Evolutionary conservation across 768 basidiomycete species (phyloP).

Genomic region (Russula ochroleuca): DNA sequence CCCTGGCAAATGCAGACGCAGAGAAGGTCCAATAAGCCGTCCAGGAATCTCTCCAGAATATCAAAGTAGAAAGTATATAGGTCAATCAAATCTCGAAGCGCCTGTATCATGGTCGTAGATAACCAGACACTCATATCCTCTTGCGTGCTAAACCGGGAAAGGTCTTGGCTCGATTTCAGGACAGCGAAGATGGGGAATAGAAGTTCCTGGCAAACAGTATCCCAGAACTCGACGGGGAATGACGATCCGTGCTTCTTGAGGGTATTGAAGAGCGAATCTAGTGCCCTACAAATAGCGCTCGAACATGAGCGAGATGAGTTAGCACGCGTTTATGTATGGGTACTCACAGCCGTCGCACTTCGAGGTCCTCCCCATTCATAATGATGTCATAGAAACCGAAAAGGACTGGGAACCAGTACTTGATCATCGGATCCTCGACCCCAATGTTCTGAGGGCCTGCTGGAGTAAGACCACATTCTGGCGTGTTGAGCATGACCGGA

Average conservation of each 20-base stretch:
- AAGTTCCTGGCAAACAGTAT: slow-evolving; percentile 92
- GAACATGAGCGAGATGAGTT: neutral
- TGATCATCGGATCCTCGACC: slow-evolving; percentile 84
- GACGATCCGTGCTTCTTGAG: slow-evolving; percentile 83
- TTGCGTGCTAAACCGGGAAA: slow-evolving; percentile 90
- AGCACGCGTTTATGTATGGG: neutral
- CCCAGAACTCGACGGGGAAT: slow-evolving; percentile 94
- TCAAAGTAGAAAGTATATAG: slow-evolving; percentile 95
- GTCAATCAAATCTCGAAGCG: slow-evolving; percentile 90
- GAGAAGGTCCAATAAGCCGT: slow-evolving; percentile 88
- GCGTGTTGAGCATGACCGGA: slow-evolving; percentile 81
- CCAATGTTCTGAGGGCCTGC: slow-evolving; percentile 36
- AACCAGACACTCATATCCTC: slow-evolving; percentile 99
- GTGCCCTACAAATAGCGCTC: slow-evolving; percentile 53
- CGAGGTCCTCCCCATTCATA: slow-evolving; percentile 98
- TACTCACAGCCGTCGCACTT: slow-evolving; percentile 90
- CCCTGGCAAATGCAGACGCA: slow-evolving; percentile 99
- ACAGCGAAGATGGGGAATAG: slow-evolving; percentile 98
- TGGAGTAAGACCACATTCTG: slow-evolving; percentile 55
- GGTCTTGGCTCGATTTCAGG: slow-evolving; percentile 85
- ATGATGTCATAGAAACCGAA: slow-evolving; percentile 99
- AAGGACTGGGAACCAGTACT: slow-evolving; percentile 93
- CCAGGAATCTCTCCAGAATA: slow-evolving; percentile 82
- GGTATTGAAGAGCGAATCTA: slow-evolving; percentile 94
- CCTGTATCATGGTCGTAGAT: slow-evolving; percentile 98